Conservation (phyloP, 495 filamentous ascomycete species). For the Margaritispora aquatica region DNA sequence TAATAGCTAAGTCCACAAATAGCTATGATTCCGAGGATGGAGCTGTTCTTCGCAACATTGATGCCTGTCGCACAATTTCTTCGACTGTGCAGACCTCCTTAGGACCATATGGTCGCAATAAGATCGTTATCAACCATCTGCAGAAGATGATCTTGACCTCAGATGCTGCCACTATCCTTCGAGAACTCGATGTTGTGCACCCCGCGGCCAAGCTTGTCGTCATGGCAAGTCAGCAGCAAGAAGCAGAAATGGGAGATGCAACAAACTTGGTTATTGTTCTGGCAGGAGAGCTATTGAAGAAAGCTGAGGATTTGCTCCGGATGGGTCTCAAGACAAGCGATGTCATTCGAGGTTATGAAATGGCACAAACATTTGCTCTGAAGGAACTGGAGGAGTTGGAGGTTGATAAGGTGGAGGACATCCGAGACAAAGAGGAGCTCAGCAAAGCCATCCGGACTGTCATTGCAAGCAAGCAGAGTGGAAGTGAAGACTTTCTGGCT, state of each 20-base stretch:
- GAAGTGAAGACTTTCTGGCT: constrained; percentile 82
- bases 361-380: constrained; percentile 81
- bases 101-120: constrained; percentile 96
- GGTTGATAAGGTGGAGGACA: constrained; percentile 82
- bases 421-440: constrained; percentile 71
- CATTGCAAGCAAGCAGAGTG: constrained; percentile 92
- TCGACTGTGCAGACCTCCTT: constrained; percentile 94
- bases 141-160: constrained; percentile 99
- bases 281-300: constrained; percentile 92
- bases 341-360: constrained; percentile 92
- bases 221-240: constrained; percentile 98
- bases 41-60: constrained; percentile 96
- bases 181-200: constrained; percentile 97
- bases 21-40: constrained; percentile 99
- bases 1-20: constrained; percentile 16
- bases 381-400: constrained; percentile 81
- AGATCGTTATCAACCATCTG: constrained; percentile 99
- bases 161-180: constrained; percentile 94
- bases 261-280: constrained; percentile 97
- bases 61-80: constrained; percentile 94
- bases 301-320: constrained; percentile 91
- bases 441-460: constrained; percentile 95
- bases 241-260: constrained; percentile 97
- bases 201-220: constrained; percentile 97
- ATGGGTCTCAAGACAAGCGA: constrained; percentile 97